These are phyloP conservation scores for Laetiporus sulphureus DNA, from an alignment of 1,284 basidiomycete genomes.

Conservation along the genomic window DNA sequence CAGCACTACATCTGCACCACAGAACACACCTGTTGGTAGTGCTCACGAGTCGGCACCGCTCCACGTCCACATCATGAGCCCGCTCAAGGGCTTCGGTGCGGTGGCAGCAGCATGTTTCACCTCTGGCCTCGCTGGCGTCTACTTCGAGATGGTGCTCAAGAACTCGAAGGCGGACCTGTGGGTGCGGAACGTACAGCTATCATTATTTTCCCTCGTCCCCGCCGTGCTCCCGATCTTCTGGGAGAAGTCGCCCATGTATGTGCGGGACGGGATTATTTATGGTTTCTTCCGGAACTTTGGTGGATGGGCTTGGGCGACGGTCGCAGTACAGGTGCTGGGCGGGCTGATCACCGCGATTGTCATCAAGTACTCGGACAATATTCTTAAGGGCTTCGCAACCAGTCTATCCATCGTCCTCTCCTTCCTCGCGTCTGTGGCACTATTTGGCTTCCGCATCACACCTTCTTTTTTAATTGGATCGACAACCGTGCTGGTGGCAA, in stretches of 20 bases:
- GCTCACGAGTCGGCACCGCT: conserved; percentile 30
- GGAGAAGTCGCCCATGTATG: conserved; percentile 27
- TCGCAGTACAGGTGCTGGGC: conserved; percentile 85
- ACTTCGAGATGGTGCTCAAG: conserved; percentile 98
- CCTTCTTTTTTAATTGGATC: conserved; percentile 83
- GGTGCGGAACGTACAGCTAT: conserved; percentile 96
- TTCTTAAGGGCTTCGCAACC: conserved; percentile 94
- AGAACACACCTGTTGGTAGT: conserved; percentile 26
- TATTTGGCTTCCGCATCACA: conserved; percentile 88
- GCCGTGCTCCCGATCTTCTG: conserved; percentile 83
- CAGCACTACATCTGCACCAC: conserved; percentile 25
- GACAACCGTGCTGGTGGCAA: conserved; percentile 78
- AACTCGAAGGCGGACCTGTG: conserved; percentile 85
- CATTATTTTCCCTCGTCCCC: conserved; percentile 88
- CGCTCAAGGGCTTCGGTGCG: conserved; percentile 80
- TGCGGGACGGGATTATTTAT: conserved; percentile 9
- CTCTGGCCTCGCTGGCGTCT: conserved; percentile 95
- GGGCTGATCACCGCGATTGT: conserved; percentile 88
- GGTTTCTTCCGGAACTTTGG: conserved; percentile 71
- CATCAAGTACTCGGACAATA: conserved; percentile 88
- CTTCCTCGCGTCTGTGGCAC: conserved; percentile 84
- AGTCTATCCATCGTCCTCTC: conserved; percentile 90
- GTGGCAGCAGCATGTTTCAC: conserved; percentile 92
- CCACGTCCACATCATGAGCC: conserved; percentile 56
- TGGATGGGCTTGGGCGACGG: conserved; percentile 91